These are phyloP conservation scores for Malassezia japonica DNA, from an alignment of 1,284 basidiomycete species.

Conservation along the genomic window DNA sequence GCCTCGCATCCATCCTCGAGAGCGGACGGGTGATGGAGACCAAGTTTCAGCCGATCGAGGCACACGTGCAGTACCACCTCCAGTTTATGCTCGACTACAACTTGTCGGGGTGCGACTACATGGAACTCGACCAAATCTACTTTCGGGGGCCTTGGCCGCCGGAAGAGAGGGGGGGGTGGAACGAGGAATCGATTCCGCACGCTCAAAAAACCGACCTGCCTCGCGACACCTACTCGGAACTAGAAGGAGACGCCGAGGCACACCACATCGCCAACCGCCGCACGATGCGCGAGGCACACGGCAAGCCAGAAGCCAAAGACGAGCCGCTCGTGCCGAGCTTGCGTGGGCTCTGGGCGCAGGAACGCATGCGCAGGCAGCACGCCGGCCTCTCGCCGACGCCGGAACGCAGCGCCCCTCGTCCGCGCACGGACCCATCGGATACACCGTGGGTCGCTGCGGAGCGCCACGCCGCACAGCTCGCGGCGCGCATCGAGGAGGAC, in stretches of 20 bases:
- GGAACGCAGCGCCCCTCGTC: background rate
- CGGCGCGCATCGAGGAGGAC: conserved; percentile 1
- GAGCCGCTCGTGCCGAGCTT: conserved; percentile 61
- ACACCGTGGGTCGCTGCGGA: conserved; percentile 5
- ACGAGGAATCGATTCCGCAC: conserved; percentile 20
- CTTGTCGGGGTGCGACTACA: conserved; percentile 83
- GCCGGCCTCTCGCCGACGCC: background rate
- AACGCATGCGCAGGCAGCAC: conserved; percentile 49
- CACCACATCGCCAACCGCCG: conserved; percentile 77
- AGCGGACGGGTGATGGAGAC: conserved; percentile 52
- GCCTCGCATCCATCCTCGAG: conserved; percentile 37
- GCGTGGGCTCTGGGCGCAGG: conserved; percentile 89
- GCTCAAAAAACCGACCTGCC: conserved; percentile 18
- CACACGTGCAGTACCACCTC: conserved; percentile 75
- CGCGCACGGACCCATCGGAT: background rate
- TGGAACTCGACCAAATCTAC: conserved; percentile 57
- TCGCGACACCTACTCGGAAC: conserved; percentile 59
- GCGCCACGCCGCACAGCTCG: background rate
- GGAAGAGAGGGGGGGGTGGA: conserved; percentile 47
- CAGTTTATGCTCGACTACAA: conserved; percentile 95
- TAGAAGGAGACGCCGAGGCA: conserved; percentile 75
- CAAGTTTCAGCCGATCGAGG: conserved; percentile 61
- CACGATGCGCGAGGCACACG: conserved; percentile 57
- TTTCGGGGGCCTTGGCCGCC: conserved; percentile 51
- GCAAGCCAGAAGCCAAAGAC: background rate